phyloP scores from a whole-genome alignment of 805 yeast genomes.

The Candida ficus region DNA sequence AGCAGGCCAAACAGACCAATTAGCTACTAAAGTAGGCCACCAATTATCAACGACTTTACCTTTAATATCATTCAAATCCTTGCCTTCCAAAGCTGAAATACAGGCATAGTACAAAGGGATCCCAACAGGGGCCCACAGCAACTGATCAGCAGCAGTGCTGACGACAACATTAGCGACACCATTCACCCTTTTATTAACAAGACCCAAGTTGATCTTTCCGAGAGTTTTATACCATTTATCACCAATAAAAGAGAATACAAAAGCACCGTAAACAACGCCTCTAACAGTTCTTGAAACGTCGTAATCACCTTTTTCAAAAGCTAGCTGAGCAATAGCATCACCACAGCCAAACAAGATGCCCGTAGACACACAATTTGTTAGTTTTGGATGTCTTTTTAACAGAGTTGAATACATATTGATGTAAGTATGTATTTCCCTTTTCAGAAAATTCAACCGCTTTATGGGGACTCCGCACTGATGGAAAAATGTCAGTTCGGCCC shows the following conservation, averaged over 20 bases:
- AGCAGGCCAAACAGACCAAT: constrained; percentile 89
- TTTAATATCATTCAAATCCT: constrained; percentile 34
- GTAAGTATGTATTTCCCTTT: not conserved
- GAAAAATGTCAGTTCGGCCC: too few relatives aligned
- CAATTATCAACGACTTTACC: constrained; percentile 44
- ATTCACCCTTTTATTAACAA: constrained; percentile 15
- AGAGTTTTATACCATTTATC: constrained; percentile 60
- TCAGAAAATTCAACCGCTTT: not conserved
- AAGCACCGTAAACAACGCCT: constrained; percentile 65
- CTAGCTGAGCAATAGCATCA: constrained; percentile 63
- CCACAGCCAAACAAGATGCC: constrained; percentile 70
- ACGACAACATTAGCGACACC: constrained; percentile 32
- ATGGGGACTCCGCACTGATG: not conserved
- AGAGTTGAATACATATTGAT: not conserved
- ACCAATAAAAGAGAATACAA: constrained; percentile 73
- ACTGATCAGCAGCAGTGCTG: constrained; percentile 68
- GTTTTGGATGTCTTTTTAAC: constrained; percentile 36
- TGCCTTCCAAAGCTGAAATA: constrained; percentile 64
- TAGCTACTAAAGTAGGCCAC: constrained; percentile 64
- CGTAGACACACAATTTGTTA: constrained; percentile 50
- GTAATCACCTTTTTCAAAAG: constrained; percentile 31
- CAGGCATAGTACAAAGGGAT: constrained; percentile 66
- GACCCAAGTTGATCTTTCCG: constrained; percentile 7
- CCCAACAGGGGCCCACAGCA: constrained; percentile 70
- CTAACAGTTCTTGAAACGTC: constrained; percentile 56